Percentiles rank a stretch among this genome's conserved stretches.
Conservation (phyloP, 257 asterid genomes). For the Marsdenia floribunda region DNA sequence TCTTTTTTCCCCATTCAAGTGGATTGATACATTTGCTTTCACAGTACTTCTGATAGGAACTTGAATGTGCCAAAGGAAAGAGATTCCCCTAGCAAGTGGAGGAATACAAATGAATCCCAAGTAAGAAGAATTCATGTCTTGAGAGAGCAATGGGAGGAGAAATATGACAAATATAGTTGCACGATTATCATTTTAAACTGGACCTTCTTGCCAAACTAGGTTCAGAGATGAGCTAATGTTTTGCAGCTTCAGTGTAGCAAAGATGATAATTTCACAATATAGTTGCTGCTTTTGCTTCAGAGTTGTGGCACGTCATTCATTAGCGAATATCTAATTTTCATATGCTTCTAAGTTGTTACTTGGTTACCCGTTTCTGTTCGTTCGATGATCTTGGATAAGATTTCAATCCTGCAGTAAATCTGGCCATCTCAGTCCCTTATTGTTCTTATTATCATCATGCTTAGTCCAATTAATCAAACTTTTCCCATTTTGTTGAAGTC, state of each 20-base stretch:
- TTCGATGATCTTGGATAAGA: neutral
- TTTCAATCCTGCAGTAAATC: neutral
- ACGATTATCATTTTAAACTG: too few relatives aligned
- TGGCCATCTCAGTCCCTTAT: neutral
- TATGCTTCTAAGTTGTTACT: neutral
- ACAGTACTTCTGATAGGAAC: conserved; percentile 47
- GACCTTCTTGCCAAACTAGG: too few relatives aligned
- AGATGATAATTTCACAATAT: too few relatives aligned
- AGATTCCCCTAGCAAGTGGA: conserved; percentile 15
- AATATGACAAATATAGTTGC: too few relatives aligned
- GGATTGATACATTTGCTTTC: conserved; percentile 11
- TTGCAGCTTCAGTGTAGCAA: too few relatives aligned
- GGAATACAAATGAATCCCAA: conserved; percentile 24
- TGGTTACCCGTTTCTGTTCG: neutral
- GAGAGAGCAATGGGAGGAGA: conserved; percentile 65
- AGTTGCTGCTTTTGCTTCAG: too few relatives aligned
- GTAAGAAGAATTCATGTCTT: conserved; percentile 26
- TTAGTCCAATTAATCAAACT: neutral
- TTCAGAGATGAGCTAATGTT: too few relatives aligned
- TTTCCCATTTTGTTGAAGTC: conserved; percentile 1
- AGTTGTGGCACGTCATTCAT: neutral
- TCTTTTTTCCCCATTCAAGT: neutral
- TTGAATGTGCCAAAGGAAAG: conserved; percentile 22
- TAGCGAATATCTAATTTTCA: neutral
- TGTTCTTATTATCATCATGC: neutral